phyloP scores from a whole-genome alignment of 2,329 filamentous ascomycete species.

The Grosmannia huntii region DNA sequence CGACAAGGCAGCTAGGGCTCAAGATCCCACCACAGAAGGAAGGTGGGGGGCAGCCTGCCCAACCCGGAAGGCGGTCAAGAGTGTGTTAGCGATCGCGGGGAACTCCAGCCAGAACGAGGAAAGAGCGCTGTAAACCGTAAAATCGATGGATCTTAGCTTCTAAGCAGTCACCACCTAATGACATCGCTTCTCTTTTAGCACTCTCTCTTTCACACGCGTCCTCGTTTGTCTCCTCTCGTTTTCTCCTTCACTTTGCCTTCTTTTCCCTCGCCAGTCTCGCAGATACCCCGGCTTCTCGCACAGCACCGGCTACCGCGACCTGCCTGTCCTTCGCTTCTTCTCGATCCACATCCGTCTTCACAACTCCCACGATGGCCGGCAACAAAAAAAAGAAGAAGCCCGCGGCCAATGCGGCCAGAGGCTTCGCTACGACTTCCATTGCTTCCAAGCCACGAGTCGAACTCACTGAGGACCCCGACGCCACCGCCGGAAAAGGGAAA shows the following conservation, averaged over 20 bases:
- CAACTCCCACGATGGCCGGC: conserved; percentile 45
- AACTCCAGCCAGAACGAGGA: not conserved
- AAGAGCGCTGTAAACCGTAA: not conserved
- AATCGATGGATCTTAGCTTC: not conserved
- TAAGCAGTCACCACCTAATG: not conserved
- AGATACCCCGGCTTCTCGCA: not conserved
- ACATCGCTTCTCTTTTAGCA: not conserved
- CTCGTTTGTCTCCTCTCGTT: not conserved
- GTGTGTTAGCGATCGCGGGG: conserved; percentile 12
- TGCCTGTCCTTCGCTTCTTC: not conserved
- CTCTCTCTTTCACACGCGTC: not conserved
- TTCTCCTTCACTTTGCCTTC: not conserved
- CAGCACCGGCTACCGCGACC: not conserved
- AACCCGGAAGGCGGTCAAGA: conserved; percentile 13
- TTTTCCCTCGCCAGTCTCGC: not conserved
- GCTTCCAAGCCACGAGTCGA: conserved; percentile 70
- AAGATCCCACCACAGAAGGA: not conserved
- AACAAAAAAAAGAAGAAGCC: conserved; percentile 90
- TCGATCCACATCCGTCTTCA: not conserved
- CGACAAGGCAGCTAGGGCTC: not conserved
- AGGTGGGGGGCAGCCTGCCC: conserved; percentile 10
- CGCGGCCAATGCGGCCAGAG: conserved; percentile 72
- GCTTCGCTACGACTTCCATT: conserved; percentile 86
- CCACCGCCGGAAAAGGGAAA: conserved; percentile 7
- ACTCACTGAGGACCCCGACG: conserved; percentile 21